Evolutionary conservation across 805 yeast species (phyloP).

Genomic region (Debaryomyces tyrocola): DNA sequence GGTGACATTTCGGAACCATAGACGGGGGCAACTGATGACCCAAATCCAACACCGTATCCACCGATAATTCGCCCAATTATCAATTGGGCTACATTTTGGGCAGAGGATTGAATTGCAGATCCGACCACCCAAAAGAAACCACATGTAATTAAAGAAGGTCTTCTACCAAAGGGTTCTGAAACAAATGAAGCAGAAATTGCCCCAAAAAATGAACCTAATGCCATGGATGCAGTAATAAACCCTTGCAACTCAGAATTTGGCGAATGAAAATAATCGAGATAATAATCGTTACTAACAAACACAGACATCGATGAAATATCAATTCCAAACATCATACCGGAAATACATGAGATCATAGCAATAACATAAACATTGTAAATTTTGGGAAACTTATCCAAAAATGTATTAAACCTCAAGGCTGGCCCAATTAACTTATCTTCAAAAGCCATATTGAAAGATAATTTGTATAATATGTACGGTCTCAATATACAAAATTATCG

Average conservation of each 20-base stretch:
- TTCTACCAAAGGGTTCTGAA: slow-evolving; percentile 41
- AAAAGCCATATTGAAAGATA: neutral
- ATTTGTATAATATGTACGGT: no score
- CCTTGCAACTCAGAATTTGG: slow-evolving; percentile 33
- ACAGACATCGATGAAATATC: slow-evolving; percentile 77
- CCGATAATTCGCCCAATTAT: slow-evolving; percentile 52
- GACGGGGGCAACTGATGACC: no score
- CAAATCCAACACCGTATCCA: slow-evolving; percentile 34
- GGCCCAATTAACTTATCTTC: no score
- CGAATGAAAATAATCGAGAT: slow-evolving; percentile 23
- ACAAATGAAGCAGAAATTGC: slow-evolving; percentile 50
- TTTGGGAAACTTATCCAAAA: slow-evolving; percentile 32
- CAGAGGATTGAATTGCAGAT: slow-evolving; percentile 29
- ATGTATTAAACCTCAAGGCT: slow-evolving; percentile 2
- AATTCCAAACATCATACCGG: slow-evolving; percentile 71
- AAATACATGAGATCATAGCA: slow-evolving; percentile 54
- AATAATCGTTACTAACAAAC: slow-evolving; percentile 47
- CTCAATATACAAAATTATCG: no score
- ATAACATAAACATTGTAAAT: slow-evolving; percentile 52
- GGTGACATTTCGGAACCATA: slow-evolving; percentile 53
- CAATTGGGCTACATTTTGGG: slow-evolving; percentile 37
- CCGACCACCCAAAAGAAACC: slow-evolving; percentile 33
- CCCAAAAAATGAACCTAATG: slow-evolving; percentile 75
- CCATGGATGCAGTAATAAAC: slow-evolving; percentile 66
- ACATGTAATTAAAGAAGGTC: slow-evolving; percentile 34